phyloP scores from a whole-genome alignment of 371 early-diverging fungal species.

The Capillidium heterosporum region DNA sequence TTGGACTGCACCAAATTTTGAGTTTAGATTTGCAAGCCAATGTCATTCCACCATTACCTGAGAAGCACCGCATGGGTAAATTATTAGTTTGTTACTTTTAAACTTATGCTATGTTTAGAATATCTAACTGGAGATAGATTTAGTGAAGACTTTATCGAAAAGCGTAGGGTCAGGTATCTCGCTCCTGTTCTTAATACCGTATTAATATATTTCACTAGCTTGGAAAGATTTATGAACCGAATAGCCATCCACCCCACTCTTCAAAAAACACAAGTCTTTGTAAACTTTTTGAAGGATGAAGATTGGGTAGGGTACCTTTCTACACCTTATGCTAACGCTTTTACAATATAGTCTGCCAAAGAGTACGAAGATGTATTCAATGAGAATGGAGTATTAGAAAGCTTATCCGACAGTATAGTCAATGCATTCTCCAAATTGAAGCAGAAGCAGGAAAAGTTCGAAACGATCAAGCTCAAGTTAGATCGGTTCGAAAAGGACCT shows the following conservation, averaged over 20 bases:
- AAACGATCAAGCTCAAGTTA: conserved; percentile 55
- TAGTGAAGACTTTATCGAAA: conserved; percentile 68
- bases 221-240: conserved; percentile 64
- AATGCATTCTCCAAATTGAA: conserved; percentile 83
- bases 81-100: not conserved
- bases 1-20: conserved; percentile 63
- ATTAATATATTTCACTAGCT: conserved; percentile 13
- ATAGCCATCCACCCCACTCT: conserved; percentile 77
- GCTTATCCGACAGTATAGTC: conserved; percentile 67
- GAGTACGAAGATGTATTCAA: not conserved
- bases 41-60: conserved; percentile 82
- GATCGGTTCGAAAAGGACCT: conserved; percentile 73
- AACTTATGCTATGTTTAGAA: conserved; percentile 23
- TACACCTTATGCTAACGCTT: conserved; percentile 13
- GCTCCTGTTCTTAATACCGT: not conserved
- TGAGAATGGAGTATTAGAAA: conserved; percentile 62
- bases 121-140: conserved; percentile 91
- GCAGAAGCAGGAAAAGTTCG: conserved; percentile 68
- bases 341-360: conserved; percentile 6
- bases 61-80: conserved; percentile 70
- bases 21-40: conserved; percentile 49
- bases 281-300: conserved; percentile 60
- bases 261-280: conserved; percentile 39
- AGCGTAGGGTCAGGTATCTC: conserved; percentile 38
- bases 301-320: conserved; percentile 34